These are phyloP conservation scores for Acorus calamus DNA, from an alignment of 106 monocot species.

Conservation along the genomic window DNA sequence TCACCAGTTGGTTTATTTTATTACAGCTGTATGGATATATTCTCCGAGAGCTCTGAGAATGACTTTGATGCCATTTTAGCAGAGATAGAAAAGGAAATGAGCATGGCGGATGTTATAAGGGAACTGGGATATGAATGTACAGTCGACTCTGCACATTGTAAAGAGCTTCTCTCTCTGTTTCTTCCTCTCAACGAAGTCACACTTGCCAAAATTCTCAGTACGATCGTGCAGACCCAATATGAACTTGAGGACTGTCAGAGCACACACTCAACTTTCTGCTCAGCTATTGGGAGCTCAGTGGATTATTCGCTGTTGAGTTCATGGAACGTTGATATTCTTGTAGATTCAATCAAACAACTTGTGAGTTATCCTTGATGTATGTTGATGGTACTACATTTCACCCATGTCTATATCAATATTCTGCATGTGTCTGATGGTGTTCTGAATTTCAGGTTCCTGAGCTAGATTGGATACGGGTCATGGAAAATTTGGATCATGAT, in stretches of 20 bases:
- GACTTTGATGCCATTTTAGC: conserved; percentile 76
- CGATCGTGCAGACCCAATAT: conserved; percentile 38
- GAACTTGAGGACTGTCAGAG: conserved; percentile 61
- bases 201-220: conserved; percentile 65
- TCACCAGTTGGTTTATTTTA: neutral
- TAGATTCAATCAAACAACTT: conserved; percentile 78
- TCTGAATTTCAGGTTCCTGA: conserved; percentile 54
- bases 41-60: conserved; percentile 27
- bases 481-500: conserved; percentile 85
- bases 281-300: conserved; percentile 43
- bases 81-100: conserved; percentile 75
- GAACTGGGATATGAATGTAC: conserved; percentile 96
- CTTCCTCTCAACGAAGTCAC: conserved; percentile 65
- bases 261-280: conserved; percentile 48
- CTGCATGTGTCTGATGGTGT: neutral
- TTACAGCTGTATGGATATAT: conserved; percentile 49
- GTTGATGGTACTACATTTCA: too few relatives aligned
- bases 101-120: conserved; percentile 63
- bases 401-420: neutral
- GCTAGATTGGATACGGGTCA: conserved; percentile 64
- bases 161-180: conserved; percentile 72
- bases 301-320: conserved; percentile 43
- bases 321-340: conserved; percentile 86
- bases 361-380: conserved; percentile 27
- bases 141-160: conserved; percentile 44